phyloP scores from a whole-genome alignment of 2,329 filamentous ascomycete genomes.

The Cercospora sp. region DNA sequence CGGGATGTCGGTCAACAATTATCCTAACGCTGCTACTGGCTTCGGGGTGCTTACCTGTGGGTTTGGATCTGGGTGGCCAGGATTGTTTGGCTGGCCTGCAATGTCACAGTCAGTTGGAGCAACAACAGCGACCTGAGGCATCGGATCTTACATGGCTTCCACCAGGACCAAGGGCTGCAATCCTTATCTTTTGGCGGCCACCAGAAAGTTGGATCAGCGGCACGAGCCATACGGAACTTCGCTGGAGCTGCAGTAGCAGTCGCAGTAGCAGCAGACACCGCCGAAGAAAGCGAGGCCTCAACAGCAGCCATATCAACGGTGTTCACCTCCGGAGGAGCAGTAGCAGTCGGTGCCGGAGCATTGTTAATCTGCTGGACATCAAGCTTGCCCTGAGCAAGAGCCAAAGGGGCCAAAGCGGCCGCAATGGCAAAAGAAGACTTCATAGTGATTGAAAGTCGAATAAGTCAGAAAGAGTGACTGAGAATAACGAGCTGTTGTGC shows the following conservation, averaged over 20 bases:
- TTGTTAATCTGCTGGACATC: constrained; percentile 10
- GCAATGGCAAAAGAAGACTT: constrained; percentile 10
- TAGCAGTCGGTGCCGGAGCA: constrained; percentile 14
- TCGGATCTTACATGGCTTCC: background rate
- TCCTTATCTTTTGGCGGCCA: background rate
- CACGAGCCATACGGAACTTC: constrained; percentile 16
- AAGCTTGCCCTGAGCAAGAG: constrained; percentile 8
- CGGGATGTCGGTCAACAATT: too few relatives aligned
- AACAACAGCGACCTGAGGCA: background rate
- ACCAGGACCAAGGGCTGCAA: background rate
- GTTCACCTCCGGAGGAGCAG: constrained; percentile 15
- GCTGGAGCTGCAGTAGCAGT: constrained; percentile 7
- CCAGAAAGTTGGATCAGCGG: constrained; percentile 14
- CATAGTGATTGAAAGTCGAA: constrained; percentile 2
- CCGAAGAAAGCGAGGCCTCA: constrained; percentile 9
- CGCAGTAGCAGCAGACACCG: constrained; percentile 7
- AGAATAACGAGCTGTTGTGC: background rate
- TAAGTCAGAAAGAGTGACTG: background rate
- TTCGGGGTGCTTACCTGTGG: too few relatives aligned
- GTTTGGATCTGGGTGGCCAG: background rate
- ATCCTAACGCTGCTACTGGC: too few relatives aligned
- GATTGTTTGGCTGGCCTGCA: background rate
- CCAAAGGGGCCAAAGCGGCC: constrained; percentile 11
- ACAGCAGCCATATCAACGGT: constrained; percentile 11
- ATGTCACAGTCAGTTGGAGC: background rate